phyloP scores from a whole-genome alignment of 148 eudicot genomes.

The Fagopyrum tataricum region DNA sequence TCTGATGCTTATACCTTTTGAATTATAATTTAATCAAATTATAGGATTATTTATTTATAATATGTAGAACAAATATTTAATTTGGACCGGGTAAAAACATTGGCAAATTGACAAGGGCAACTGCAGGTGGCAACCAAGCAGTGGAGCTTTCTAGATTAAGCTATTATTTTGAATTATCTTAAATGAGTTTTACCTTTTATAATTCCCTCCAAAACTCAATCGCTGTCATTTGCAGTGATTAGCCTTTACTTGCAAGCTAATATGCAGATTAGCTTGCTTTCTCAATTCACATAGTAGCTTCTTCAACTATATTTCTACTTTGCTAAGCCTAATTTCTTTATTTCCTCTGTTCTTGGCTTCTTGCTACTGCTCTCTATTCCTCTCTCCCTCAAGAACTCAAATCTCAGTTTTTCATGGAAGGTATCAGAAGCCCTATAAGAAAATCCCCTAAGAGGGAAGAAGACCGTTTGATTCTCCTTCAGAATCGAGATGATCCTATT shows the following conservation, averaged over 20 bases:
- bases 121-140: neutral
- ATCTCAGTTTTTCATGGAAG: constrained; percentile 20
- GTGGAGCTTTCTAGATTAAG: constrained; percentile 1
- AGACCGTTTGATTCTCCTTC: constrained; percentile 34
- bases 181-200: neutral
- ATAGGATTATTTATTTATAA: neutral
- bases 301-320: neutral
- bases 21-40: neutral
- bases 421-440: constrained; percentile 19
- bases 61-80: too few relatives aligned
- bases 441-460: constrained; percentile 20
- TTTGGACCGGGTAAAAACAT: neutral
- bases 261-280: neutral
- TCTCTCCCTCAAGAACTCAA: neutral
- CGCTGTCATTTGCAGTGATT: neutral
- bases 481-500: constrained; percentile 24
- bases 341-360: neutral
- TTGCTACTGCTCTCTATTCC: neutral
- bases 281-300: neutral
- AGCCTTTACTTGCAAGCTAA: constrained; percentile 3
- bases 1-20: neutral
- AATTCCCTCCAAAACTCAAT: constrained; percentile 11
- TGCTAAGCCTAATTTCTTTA: neutral
- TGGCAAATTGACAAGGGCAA: neutral
- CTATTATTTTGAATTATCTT: neutral